Conservation (phyloP, 2,329 filamentous ascomycete species). For the Diaporthe citriasiana region DNA sequence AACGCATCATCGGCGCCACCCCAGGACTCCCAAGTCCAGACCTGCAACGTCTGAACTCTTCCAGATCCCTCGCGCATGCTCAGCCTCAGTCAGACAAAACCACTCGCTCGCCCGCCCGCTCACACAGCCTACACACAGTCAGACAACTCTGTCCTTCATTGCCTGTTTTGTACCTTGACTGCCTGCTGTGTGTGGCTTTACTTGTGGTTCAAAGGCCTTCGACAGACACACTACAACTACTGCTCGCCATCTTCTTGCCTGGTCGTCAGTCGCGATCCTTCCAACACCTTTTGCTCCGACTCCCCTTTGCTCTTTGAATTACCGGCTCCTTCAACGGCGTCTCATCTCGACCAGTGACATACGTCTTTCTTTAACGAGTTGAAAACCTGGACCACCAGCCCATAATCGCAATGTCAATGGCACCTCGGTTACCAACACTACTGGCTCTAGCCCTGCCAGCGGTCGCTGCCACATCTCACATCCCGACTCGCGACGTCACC, state of each 20-base stretch:
- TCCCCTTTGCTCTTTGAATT: not conserved
- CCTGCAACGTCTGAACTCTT: constrained; percentile 29
- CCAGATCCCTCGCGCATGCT: constrained; percentile 15
- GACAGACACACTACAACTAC: not conserved
- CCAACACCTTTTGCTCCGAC: not conserved
- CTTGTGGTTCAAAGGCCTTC: not conserved
- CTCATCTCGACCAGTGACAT: too few relatives aligned
- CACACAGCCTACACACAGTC: constrained; percentile 1
- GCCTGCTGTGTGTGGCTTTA: constrained; percentile 29
- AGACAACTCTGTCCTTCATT: not conserved
- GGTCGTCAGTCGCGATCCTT: not conserved
- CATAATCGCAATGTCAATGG: not conserved
- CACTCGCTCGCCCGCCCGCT: not conserved
- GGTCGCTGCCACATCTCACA: constrained; percentile 11
- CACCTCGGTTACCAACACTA: constrained; percentile 18
- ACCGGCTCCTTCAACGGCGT: too few relatives aligned
- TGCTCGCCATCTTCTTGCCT: not conserved
- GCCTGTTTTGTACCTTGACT: not conserved
- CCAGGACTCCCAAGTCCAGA: constrained; percentile 20
- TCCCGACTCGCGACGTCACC: constrained; percentile 29
- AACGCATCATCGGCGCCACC: constrained; percentile 33
- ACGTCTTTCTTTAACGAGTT: not conserved
- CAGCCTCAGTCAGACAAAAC: constrained; percentile 26
- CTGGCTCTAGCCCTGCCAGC: constrained; percentile 41
- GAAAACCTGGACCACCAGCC: not conserved